phyloP scores from a whole-genome alignment of 2,329 filamentous ascomycete species.

The Pseudomassariella vexata region DNA sequence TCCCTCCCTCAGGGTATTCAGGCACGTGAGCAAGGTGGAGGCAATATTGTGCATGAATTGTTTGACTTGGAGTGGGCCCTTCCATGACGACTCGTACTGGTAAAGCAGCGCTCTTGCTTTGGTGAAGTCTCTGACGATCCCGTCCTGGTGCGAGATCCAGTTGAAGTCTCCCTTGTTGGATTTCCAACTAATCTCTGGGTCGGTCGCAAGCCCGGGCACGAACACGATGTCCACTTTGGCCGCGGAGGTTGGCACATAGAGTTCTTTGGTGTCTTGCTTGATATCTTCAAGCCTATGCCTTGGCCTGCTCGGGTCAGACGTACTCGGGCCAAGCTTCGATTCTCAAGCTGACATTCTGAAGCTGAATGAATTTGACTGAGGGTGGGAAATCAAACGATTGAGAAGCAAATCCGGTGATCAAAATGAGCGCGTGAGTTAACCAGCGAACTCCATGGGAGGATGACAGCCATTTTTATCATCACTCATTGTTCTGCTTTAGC shows the following conservation, averaged over 20 bases:
- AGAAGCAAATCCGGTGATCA: no score
- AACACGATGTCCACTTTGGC: conserved; percentile 29
- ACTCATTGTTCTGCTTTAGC: no score
- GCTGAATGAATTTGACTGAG: no score
- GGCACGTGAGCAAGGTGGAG: conserved; percentile 26
- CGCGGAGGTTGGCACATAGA: conserved; percentile 20
- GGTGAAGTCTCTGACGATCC: conserved; percentile 31
- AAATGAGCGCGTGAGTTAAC: no score
- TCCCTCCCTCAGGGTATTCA: conserved; percentile 18
- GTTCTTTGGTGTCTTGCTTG: conserved; percentile 31
- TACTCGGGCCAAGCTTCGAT: no score
- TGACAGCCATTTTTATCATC: no score
- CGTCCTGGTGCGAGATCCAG: conserved; percentile 30
- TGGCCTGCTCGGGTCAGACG: conserved; percentile 14
- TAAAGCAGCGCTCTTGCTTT: conserved; percentile 33
- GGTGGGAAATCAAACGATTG: background rate
- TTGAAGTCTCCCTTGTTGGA: conserved; percentile 31
- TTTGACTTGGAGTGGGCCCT: conserved; percentile 32
- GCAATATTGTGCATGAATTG: conserved; percentile 34
- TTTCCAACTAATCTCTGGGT: conserved; percentile 33
- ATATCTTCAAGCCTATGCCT: conserved; percentile 29
- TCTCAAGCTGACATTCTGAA: no score
- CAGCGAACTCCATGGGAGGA: no score
- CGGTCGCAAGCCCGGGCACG: conserved; percentile 33
- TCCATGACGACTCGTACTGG: conserved; percentile 36